Conservation (phyloP, 2,329 filamentous ascomycete genomes). For the Fusarium pseudonygamai region DNA sequence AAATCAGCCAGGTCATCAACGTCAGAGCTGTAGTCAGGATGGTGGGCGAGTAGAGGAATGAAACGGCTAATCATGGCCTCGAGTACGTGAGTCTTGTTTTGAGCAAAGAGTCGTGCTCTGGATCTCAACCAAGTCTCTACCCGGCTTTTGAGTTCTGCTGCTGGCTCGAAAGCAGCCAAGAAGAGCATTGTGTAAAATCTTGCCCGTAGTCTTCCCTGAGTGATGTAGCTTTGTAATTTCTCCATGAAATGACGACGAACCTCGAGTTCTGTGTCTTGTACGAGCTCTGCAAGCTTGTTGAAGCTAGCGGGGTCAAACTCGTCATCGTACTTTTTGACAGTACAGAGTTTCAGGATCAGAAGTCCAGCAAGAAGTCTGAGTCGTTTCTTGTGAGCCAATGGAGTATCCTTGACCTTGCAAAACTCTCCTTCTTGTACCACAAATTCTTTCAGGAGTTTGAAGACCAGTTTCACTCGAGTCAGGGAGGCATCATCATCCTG, state of each 20-base stretch:
- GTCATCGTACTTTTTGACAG: slow-evolving; percentile 78
- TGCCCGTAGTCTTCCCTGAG: slow-evolving; percentile 71
- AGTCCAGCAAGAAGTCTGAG: slow-evolving; percentile 84
- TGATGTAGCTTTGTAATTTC: slow-evolving; percentile 91
- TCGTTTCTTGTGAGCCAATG: slow-evolving; percentile 79
- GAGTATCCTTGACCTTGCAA: slow-evolving; percentile 78
- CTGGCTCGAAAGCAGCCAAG: slow-evolving; percentile 89
- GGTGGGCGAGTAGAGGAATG: slow-evolving; percentile 88
- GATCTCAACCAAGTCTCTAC: slow-evolving; percentile 91
- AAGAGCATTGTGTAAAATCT: slow-evolving; percentile 93
- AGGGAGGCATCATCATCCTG: slow-evolving; percentile 63
- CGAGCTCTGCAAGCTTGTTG: slow-evolving; percentile 80
- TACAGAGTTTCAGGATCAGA: slow-evolving; percentile 84
- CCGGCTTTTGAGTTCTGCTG: slow-evolving; percentile 74
- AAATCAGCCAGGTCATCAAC: slow-evolving; percentile 80
- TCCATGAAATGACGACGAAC: slow-evolving; percentile 83
- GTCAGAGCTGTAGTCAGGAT: slow-evolving; percentile 82
- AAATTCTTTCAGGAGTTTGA: slow-evolving; percentile 80
- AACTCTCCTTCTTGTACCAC: slow-evolving; percentile 82
- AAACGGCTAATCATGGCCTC: slow-evolving; percentile 85
- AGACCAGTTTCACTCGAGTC: slow-evolving; percentile 72
- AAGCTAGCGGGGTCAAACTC: slow-evolving; percentile 78
- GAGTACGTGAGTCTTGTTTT: slow-evolving; percentile 70
- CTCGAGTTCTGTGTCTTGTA: slow-evolving; percentile 78
- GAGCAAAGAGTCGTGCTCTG: slow-evolving; percentile 72